Conservation (phyloP, 371 early-diverging fungal genomes). For the Rhizomucor miehei region DNA sequence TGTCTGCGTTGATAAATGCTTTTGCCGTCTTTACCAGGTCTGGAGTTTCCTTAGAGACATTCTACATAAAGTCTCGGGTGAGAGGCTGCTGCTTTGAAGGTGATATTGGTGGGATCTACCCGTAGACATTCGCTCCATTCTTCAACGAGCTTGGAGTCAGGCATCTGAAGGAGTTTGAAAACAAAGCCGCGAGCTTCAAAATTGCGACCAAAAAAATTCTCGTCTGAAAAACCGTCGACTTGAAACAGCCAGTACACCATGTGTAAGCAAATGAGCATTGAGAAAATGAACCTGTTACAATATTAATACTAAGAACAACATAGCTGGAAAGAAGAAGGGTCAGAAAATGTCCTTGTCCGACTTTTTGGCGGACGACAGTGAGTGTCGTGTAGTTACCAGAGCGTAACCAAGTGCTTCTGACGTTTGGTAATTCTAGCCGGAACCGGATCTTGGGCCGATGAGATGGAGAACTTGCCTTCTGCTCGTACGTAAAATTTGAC, state of each 20-base stretch:
- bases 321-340: conserved; percentile 71
- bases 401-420: conserved; percentile 1
- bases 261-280: not conserved
- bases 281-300: not conserved
- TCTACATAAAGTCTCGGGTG: not conserved
- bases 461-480: conserved; percentile 83
- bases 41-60: not conserved
- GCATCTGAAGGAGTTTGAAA: not conserved
- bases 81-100: not conserved
- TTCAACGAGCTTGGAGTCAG: not conserved
- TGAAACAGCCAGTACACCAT: not conserved
- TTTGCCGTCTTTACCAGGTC: not conserved
- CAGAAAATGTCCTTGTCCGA: conserved; percentile 77
- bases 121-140: not conserved
- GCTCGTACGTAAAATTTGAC: conserved; percentile 67
- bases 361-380: conserved; percentile 74
- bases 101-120: not conserved
- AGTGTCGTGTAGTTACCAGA: conserved; percentile 24
- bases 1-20: not conserved
- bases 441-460: conserved; percentile 89
- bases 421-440: conserved; percentile 20
- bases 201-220: not conserved
- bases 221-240: not conserved
- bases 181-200: not conserved
- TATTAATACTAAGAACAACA: not conserved